Evolutionary conservation across 2,329 filamentous ascomycete genomes (phyloP).

Genomic region (Kalmusia sp.): DNA sequence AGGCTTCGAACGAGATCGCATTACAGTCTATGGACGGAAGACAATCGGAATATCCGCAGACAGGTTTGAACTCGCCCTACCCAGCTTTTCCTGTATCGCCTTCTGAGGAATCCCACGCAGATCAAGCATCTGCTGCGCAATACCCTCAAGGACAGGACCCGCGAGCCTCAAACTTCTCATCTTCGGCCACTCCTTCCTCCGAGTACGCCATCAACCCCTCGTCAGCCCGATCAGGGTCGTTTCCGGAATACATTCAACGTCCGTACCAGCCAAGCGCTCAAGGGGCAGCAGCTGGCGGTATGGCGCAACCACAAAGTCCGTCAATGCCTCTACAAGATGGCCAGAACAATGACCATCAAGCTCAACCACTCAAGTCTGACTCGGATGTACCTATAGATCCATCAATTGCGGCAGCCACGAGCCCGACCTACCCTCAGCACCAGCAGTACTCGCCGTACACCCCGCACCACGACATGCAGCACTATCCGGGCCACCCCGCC

Average conservation of each 20-base stretch:
- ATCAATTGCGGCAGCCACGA: slow-evolving; percentile 90
- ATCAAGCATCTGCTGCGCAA: slow-evolving; percentile 92
- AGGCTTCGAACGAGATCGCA: slow-evolving; percentile 38
- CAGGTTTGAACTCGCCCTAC: slow-evolving; percentile 64
- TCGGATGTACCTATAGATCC: slow-evolving; percentile 98
- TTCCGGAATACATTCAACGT: slow-evolving; percentile 86
- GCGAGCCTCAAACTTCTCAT: slow-evolving; percentile 74
- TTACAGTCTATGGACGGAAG: slow-evolving; percentile 62
- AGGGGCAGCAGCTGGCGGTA: slow-evolving; percentile 81
- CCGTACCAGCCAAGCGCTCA: slow-evolving; percentile 78
- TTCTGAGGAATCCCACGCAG: slow-evolving; percentile 87
- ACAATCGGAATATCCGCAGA: slow-evolving; percentile 60
- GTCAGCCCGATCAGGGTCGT: slow-evolving; percentile 80
- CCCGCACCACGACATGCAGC: slow-evolving; percentile 81
- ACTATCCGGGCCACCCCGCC: slow-evolving; percentile 70
- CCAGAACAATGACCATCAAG: slow-evolving; percentile 71
- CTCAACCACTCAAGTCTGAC: slow-evolving; percentile 84
- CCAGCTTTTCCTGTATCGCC: slow-evolving; percentile 63
- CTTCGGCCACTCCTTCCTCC: slow-evolving; percentile 83
- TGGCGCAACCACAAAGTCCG: slow-evolving; percentile 99
- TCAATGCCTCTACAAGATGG: slow-evolving; percentile 87
- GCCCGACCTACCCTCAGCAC: slow-evolving; percentile 85
- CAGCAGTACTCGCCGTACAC: slow-evolving; percentile 87
- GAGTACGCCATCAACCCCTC: slow-evolving; percentile 84
- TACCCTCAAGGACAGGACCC: slow-evolving; percentile 84